Evolutionary conservation across 768 basidiomycete genomes (phyloP).

Genomic region (Dentipellis sp.): DNA sequence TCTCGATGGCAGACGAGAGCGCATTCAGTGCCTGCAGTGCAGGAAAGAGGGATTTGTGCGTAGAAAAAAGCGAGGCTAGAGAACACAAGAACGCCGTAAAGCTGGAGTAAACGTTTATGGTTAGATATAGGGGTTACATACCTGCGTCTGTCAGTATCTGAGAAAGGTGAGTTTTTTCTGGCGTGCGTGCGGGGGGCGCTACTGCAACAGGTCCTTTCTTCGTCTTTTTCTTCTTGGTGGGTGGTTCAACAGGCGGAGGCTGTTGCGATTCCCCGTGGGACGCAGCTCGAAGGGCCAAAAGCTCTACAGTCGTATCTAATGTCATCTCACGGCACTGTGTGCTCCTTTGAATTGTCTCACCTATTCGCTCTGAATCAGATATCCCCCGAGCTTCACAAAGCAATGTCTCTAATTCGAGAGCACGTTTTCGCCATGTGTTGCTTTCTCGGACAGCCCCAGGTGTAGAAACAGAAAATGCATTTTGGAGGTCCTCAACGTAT

Average conservation of each 20-base stretch:
- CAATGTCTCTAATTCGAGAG: constrained; percentile 4
- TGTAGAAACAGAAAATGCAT: constrained; percentile 1
- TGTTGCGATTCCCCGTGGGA: not conserved
- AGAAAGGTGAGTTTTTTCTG: not conserved
- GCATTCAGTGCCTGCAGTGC: constrained; percentile 4
- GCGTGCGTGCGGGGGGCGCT: not conserved
- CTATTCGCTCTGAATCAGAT: not conserved
- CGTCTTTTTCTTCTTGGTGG: not conserved
- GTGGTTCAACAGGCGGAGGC: not conserved
- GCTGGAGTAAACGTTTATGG: not conserved
- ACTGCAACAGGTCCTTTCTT: not conserved
- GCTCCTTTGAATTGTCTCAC: not conserved
- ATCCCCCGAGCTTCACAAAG: not conserved
- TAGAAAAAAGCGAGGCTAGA: not conserved
- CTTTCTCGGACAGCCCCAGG: not conserved
- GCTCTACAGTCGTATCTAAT: not conserved
- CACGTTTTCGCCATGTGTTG: constrained; percentile 6
- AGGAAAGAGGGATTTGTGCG: constrained; percentile 1
- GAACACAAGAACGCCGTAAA: not conserved
- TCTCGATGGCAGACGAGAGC: not conserved
- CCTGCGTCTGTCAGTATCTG: not conserved
- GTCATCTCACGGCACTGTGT: not conserved
- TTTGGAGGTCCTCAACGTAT: constrained; percentile 1
- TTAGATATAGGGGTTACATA: not conserved
- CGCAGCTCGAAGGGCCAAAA: not conserved